phyloP scores from a whole-genome alignment of 2,329 filamentous ascomycete species.

The Cordyceps farinosa region DNA sequence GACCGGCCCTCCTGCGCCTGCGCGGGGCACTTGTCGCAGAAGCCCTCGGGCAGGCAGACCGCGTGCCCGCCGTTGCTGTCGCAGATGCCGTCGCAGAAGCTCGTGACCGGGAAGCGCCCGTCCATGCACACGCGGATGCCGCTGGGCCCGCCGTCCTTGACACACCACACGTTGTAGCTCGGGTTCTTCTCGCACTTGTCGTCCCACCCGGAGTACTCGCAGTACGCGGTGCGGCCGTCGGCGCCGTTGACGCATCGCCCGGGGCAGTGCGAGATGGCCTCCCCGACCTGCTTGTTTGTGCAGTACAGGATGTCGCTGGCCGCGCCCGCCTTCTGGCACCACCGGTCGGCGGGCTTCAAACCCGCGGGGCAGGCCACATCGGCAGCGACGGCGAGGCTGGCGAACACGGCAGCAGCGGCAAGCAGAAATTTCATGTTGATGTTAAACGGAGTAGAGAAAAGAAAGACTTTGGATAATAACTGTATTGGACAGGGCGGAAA shows the following conservation, averaged over 20 bases:
- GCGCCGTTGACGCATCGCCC: background rate
- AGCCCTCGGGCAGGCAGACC: background rate
- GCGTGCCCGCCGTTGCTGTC: conserved; percentile 1
- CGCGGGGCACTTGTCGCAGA: background rate
- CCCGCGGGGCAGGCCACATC: background rate
- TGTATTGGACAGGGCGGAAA: too few species aligned
- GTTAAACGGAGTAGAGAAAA: too few species aligned
- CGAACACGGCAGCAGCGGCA: background rate
- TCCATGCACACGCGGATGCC: background rate
- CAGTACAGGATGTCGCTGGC: background rate
- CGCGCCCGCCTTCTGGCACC: background rate
- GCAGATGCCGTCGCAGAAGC: conserved; percentile 2
- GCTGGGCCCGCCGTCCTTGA: background rate
- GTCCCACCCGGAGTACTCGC: background rate
- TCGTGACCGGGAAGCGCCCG: background rate
- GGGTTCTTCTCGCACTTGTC: background rate
- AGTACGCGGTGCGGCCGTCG: background rate
- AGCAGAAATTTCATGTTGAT: background rate
- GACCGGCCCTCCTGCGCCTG: background rate
- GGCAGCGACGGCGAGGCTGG: background rate
- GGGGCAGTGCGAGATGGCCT: background rate
- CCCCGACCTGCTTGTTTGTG: background rate
- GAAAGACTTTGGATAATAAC: too few species aligned
- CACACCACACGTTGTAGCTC: conserved; percentile 9
- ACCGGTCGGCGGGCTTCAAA: background rate